Conservation (phyloP, 176 grass and related monocot genomes). For the Microstegium vimineum region DNA sequence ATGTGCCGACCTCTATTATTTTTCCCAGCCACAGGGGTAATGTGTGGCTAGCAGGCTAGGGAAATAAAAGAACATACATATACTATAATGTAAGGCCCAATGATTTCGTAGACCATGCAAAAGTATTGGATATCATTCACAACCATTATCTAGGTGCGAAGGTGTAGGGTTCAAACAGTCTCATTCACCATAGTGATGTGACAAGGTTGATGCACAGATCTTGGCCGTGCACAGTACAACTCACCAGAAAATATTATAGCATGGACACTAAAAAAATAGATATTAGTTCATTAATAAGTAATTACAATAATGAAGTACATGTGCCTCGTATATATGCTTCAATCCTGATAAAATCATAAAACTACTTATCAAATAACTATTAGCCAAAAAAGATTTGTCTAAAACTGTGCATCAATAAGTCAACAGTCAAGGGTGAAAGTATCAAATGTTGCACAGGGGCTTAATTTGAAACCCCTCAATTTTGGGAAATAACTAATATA, state of each 20-base stretch:
- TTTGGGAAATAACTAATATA: not conserved
- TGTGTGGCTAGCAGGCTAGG: not conserved
- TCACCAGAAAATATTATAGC: not conserved
- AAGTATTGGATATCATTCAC: not conserved
- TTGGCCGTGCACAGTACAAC: not conserved
- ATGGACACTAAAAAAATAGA: not conserved
- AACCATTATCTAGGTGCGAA: not conserved
- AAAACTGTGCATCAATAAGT: not conserved
- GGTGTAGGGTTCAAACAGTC: not conserved
- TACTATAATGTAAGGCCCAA: not conserved
- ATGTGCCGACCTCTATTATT: not conserved
- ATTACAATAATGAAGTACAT: not conserved
- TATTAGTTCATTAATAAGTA: not conserved
- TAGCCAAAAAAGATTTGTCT: not conserved
- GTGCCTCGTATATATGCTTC: not conserved
- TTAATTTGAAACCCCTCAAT: not conserved
- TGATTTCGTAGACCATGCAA: not conserved
- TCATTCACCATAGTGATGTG: not conserved
- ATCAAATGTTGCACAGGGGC: not conserved
- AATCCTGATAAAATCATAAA: not conserved
- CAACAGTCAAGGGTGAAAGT: not conserved
- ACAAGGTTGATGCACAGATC: not conserved
- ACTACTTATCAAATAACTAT: not conserved
- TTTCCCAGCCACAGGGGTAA: not conserved
- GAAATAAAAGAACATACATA: not conserved